Conservation (phyloP, 176 grass and related monocot species). For the Pontederia crassipes region DNA sequence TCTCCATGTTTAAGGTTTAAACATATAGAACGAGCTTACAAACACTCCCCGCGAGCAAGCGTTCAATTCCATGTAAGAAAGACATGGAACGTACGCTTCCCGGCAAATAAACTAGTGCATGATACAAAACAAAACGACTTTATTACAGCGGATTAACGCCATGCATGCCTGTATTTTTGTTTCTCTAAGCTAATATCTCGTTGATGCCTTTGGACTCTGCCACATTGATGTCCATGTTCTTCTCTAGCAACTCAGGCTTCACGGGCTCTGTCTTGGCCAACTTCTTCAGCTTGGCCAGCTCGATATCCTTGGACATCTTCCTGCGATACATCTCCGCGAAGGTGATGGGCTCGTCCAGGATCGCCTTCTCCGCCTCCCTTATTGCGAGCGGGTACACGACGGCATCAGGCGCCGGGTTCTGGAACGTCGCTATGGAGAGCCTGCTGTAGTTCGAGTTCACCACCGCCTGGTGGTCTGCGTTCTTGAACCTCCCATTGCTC, state of each 20-base stretch:
- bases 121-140: too few species aligned
- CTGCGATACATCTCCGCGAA: slow-evolving; percentile 80
- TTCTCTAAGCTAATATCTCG: slow-evolving; percentile 43
- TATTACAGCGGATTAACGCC: too few species aligned
- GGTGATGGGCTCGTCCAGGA: slow-evolving; percentile 67
- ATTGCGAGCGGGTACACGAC: slow-evolving; percentile 71
- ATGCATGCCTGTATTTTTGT: too few species aligned
- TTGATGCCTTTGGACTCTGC: slow-evolving; percentile 31
- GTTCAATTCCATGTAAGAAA: too few species aligned
- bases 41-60: too few species aligned
- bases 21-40: too few species aligned
- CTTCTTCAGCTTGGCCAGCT: slow-evolving; percentile 77
- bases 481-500: slow-evolving; percentile 95
- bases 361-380: slow-evolving; percentile 56
- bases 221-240: slow-evolving; percentile 4
- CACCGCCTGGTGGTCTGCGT: slow-evolving; percentile 80
- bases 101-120: too few species aligned
- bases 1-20: too few species aligned
- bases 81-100: too few species aligned
- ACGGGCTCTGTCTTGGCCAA: slow-evolving; percentile 34
- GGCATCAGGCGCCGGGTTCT: slow-evolving; percentile 77
- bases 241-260: slow-evolving; percentile 8
- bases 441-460: slow-evolving; percentile 71
- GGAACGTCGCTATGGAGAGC: slow-evolving; percentile 78
- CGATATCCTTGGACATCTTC: slow-evolving; percentile 69